phyloP scores from a whole-genome alignment of 345 rosid species.

The Syzygium oleosum region DNA sequence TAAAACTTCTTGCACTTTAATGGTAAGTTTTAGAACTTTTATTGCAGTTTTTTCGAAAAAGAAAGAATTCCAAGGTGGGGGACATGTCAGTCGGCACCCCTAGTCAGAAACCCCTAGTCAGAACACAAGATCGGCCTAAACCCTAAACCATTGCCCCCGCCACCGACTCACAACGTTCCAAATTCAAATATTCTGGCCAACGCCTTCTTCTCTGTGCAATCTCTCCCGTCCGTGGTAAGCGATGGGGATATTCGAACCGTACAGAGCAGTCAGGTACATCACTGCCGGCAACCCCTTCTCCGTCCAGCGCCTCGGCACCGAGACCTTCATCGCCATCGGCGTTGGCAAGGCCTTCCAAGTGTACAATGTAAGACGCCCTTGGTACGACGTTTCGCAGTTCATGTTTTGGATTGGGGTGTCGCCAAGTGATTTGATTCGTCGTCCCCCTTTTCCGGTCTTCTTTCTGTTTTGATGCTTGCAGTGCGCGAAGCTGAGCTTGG shows the following conservation, averaged over 20 bases:
- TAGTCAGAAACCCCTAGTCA: too few relatives aligned
- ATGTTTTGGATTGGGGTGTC: background rate
- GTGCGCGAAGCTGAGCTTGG: constrained; percentile 84
- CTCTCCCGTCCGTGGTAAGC: background rate
- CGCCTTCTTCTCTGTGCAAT: background rate
- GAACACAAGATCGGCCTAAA: too few relatives aligned
- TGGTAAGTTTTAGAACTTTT: too few relatives aligned
- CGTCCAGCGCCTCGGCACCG: constrained; percentile 75
- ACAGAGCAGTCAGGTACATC: constrained; percentile 82
- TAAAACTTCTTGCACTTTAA: too few relatives aligned
- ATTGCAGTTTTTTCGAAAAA: too few relatives aligned
- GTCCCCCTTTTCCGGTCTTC: too few relatives aligned
- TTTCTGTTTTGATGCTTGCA: constrained; percentile 13
- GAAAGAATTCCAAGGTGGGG: too few relatives aligned
- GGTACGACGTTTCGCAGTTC: too few relatives aligned
- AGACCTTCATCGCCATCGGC: constrained; percentile 30
- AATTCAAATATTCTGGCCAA: background rate
- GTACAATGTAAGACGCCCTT: too few relatives aligned
- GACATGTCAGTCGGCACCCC: too few relatives aligned
- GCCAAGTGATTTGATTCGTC: background rate
- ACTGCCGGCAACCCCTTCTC: constrained; percentile 70
- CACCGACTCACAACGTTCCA: background rate
- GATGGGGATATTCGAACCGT: constrained; percentile 68
- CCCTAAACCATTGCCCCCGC: background rate
- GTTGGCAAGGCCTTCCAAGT: too few relatives aligned